These are phyloP conservation scores for Prunus yedoensis DNA, from an alignment of 331 rosid genomes.

Conservation along the genomic window DNA sequence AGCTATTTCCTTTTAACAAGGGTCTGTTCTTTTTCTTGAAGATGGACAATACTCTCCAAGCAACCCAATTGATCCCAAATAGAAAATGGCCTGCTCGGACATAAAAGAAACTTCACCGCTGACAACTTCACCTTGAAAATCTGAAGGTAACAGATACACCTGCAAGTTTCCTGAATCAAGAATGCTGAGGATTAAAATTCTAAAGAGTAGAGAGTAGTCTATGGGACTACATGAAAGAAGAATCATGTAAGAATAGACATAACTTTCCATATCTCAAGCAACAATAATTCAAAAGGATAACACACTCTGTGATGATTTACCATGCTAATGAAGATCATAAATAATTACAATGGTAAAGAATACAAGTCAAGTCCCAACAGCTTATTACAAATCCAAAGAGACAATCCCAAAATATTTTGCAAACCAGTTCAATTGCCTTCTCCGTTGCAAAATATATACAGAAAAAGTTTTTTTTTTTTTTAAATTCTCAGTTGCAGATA, in stretches of 20 bases:
- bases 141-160: slow-evolving; percentile 34
- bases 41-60: slow-evolving; percentile 59
- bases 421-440: too few species aligned
- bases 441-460: too few species aligned
- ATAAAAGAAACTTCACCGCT: slow-evolving; percentile 58
- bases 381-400: too few species aligned
- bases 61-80: slow-evolving; percentile 59
- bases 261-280: neutral
- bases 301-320: neutral
- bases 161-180: slow-evolving; percentile 35
- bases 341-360: neutral
- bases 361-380: too few species aligned
- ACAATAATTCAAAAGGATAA: neutral
- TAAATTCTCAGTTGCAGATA: too few species aligned
- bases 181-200: slow-evolving; percentile 2
- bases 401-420: too few species aligned
- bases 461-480: too few species aligned
- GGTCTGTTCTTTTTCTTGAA: slow-evolving; percentile 50
- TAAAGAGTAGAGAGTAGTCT: neutral
- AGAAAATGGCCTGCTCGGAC: slow-evolving; percentile 63
- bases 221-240: too few species aligned
- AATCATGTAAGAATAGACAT: too few species aligned
- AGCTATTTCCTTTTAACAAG: slow-evolving; percentile 28
- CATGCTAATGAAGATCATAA: neutral
- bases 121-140: slow-evolving; percentile 47